Percentiles rank a stretch among this genome's conserved stretches.
Conservation (phyloP, 768 basidiomycete species). For the Amanita thiersii region DNA sequence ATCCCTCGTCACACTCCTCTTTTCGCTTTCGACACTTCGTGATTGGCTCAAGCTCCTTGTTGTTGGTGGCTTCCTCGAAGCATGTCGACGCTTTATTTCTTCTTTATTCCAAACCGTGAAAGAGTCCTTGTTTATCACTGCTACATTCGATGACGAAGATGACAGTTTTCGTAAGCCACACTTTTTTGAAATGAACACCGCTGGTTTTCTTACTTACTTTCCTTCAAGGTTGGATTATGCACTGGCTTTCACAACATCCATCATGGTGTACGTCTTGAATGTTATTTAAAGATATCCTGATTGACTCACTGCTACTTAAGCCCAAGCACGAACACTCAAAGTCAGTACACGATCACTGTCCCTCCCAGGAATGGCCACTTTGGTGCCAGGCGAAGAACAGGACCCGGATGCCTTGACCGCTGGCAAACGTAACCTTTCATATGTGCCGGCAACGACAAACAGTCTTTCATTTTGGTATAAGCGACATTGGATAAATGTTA, state of each 20-base stretch:
- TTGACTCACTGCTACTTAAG: conserved; percentile 11
- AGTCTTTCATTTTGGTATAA: conserved; percentile 43
- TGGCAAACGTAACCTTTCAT: conserved; percentile 27
- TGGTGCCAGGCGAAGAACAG: conserved; percentile 30
- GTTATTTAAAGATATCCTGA: conserved; percentile 14
- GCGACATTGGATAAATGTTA: conserved; percentile 31
- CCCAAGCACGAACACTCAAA: conserved; percentile 39
- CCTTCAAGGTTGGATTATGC: conserved; percentile 56
- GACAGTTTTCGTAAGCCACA: conserved; percentile 39
- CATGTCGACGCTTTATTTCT: conserved; percentile 38
- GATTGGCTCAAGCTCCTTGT: conserved; percentile 62
- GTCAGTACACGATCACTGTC: conserved; percentile 37
- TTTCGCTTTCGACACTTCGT: conserved; percentile 45
- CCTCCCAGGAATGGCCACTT: conserved; percentile 20
- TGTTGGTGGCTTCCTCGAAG: conserved; percentile 56
- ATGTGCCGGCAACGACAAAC: conserved; percentile 30
- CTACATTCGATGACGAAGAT: conserved; percentile 52
- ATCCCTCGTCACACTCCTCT: conserved; percentile 29
- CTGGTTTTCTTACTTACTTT: conserved; percentile 5
- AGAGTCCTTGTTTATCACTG: conserved; percentile 55
- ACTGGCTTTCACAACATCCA: conserved; percentile 57
- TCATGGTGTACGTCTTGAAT: conserved; percentile 40
- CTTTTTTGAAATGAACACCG: neutral
- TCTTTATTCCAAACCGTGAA: conserved; percentile 33
- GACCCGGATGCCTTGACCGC: conserved; percentile 17